Evolutionary conservation across 106 monocot genomes (phyloP).

Genomic region (Apostasia shenzhenica): DNA sequence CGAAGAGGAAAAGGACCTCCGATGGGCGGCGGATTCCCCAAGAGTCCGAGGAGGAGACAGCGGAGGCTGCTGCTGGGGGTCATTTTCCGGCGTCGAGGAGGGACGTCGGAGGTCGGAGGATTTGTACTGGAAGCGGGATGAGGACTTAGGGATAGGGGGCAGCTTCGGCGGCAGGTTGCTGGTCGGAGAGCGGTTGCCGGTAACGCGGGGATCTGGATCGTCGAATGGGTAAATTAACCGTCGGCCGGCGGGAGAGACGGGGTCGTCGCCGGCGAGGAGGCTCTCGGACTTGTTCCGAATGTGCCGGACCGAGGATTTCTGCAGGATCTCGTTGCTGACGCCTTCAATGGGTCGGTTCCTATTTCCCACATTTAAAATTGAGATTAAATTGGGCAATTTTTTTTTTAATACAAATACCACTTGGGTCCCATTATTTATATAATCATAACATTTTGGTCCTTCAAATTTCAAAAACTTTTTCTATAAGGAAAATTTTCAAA

Average conservation of each 20-base stretch:
- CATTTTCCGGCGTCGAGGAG: neutral
- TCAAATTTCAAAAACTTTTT: no score
- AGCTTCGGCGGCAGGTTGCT: constrained; percentile 11
- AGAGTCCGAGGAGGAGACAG: constrained; percentile 29
- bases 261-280: neutral
- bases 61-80: neutral
- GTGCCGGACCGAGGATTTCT: constrained; percentile 15
- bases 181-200: neutral
- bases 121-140: constrained; percentile 3
- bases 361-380: neutral
- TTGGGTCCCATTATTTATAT: no score
- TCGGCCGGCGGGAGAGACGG: constrained; percentile 1
- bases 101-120: neutral
- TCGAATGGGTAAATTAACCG: constrained; percentile 2
- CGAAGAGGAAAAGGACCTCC: constrained; percentile 19
- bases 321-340: constrained; percentile 45
- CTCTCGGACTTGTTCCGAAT: constrained; percentile 8
- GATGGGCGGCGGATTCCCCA: constrained; percentile 18
- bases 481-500: no score
- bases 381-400: no score
- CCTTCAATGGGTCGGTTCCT: constrained; percentile 21
- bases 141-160: neutral
- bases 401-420: no score
- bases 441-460: no score
- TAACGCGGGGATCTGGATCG: neutral